phyloP scores from a whole-genome alignment of 164 flowering plant genomes.

The Chloranthus sessilifolius region DNA sequence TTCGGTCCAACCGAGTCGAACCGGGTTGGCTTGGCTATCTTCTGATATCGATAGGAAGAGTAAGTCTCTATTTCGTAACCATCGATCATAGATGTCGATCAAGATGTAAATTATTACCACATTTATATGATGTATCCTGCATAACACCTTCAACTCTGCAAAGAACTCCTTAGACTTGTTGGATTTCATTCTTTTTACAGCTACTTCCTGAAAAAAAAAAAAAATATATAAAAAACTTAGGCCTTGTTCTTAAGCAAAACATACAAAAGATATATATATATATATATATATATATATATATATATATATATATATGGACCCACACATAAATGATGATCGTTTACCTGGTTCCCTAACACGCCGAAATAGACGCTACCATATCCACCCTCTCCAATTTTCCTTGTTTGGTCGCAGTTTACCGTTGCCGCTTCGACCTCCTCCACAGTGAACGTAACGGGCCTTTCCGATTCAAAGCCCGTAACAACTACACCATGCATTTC shows the following conservation, averaged over 20 bases:
- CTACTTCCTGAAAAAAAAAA: constrained; percentile 42
- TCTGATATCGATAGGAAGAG: too few species aligned
- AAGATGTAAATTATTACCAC: constrained; percentile 38
- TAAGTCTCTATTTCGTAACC: too few species aligned
- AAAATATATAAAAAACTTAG: not conserved
- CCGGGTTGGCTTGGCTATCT: too few species aligned
- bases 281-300: too few species aligned
- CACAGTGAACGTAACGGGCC: constrained; percentile 33
- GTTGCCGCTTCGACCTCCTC: constrained; percentile 57
- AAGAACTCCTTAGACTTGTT: constrained; percentile 62
- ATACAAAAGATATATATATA: too few species aligned
- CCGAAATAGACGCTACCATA: constrained; percentile 65
- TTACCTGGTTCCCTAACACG: constrained; percentile 41
- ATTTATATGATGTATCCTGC: constrained; percentile 65
- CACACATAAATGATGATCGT: too few species aligned
- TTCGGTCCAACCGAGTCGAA: too few species aligned
- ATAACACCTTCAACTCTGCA: constrained; percentile 63
- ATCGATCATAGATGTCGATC: not conserved
- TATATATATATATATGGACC: too few species aligned
- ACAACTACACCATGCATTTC: constrained; percentile 23
- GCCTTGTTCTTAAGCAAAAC: too few species aligned
- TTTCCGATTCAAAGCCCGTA: constrained; percentile 50
- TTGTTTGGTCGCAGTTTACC: constrained; percentile 35
- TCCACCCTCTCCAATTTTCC: constrained; percentile 58
- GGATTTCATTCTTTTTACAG: constrained; percentile 67